Evolutionary conservation across 1,284 basidiomycete species (phyloP), one percentile per base, ranked within the genome.

Genomic region (Moniliophthora roreri): DNA sequence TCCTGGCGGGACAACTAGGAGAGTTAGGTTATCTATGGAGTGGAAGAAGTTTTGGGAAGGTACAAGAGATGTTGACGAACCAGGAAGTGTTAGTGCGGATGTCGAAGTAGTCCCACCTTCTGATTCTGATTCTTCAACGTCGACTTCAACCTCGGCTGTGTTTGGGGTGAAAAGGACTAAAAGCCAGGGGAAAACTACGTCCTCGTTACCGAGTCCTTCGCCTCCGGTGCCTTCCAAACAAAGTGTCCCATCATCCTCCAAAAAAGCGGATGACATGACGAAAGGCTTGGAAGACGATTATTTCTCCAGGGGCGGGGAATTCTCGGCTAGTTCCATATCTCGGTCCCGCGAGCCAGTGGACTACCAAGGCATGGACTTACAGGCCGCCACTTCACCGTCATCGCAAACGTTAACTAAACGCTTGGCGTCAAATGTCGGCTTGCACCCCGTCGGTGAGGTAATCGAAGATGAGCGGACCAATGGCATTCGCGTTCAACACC

Each of bases 21-120:
- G 48, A 18, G 48, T 54, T 23, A 45, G 51, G 18, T 52, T 54
- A 54, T 53, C 50, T 2, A 59, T 66, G 4, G 68, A 71, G 23
- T 65, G 87, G 32, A 78, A 78, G 44, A 83, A 81, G 53, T 90
- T 90, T 58, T 90, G 87, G 88, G 76, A 84, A 58, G 87, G 86
- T 15, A 80, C 77, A 4, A 75, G 74, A 57, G 77, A 81, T 54
- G 70, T 81, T 1, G 71, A 69, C 28, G 64, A 74, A 38, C 51
- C 51, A 21, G 26, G 48, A 13, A 42, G 44, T 40, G 36, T 10
- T 32, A 32, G 24, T 46, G 44, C 24, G 9, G 44, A 46, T 16
- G 44, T 46, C 15, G 44, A 28, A 4, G 18, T 46, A 46, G 28
- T 46, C 4, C 44, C 44, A 4, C 44, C 44, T 11, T 46, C 44